Evolutionary conservation across 2,329 filamentous ascomycete species (phyloP), one percentile per base, ranked within the genome.

Genomic region (Blastomyces silverae): DNA sequence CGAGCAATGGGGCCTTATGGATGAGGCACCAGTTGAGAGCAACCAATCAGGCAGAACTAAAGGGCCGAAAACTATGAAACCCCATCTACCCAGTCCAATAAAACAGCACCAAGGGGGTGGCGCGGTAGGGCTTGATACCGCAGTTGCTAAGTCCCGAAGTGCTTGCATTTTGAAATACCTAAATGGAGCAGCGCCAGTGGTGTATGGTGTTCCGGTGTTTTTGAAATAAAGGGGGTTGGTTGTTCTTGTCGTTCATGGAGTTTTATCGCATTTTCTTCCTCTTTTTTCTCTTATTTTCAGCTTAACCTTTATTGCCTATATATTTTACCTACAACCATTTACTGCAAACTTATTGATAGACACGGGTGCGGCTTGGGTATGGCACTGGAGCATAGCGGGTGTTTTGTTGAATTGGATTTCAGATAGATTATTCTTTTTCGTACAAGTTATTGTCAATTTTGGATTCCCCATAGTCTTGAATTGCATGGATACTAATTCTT

Each of bases 141-240:
- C 94, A 0, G 88, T 97, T 46, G 85, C 86, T 42, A 84, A 80
- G 71, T 90, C 90, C 17, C 84, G 91, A 68, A 84, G 85, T 66
- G 88, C 87, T n/a, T 97, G 94, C 78, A 87, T 90, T 70, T 85
- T 99, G 79, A 85, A 85, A 74, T 97, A 96, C 79, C 80, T 99
- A 70, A 99, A 96, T 71, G 94, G 92, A 0, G 94, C 93, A 13
- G 92, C 93, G 48, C 91, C 94, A 31, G 92, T 94, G 69, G 88
- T 97, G 63, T 99, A 97, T 79, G 94, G 94, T 20, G 89, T 99
- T 73, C 94, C 94, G 39, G 91, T 96, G 67, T 97, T 92, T 78
- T 81, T 96, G 69, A 78, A 72, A 64, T 77, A 71, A 42, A 42
- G 1, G 67, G 56, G 31, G 17, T 15, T 34, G 6, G 7, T 37